Base-by-base conservation (phyloP, 2,329 filamentous ascomycete species). In the Dactylellina cionopaga region DNA sequence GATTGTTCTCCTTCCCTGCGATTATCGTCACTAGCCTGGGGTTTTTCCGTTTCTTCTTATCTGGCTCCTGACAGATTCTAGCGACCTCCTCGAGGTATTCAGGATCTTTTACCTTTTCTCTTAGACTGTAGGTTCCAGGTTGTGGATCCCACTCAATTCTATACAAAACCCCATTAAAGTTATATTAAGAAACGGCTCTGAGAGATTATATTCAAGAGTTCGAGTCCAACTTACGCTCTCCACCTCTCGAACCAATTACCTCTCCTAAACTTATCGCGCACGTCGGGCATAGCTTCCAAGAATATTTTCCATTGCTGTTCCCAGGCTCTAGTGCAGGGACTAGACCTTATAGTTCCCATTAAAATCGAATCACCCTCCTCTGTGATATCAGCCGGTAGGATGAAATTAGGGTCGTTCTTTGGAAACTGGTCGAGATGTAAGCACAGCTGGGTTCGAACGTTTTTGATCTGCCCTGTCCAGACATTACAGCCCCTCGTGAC, bases 161-260 rank as follows among this genome's bases (percentile, higher is more conserved):
- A 47, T 43, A 7, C 5, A 43, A 5, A 43, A n/a, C 17, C 39
- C 17, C 17, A 5, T 15, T n/a, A 43, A 19, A 13, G 10, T 7
- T 19, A 7, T 43, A 43, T 13, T 43, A 43, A n/a, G n/a, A n/a
- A n/a, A n/a, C n/a, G n/a, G 29, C 11, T 33, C 29, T 33, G 29
- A 6, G 11, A 39, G 35, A n/a, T n/a, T n/a, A n/a, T n/a, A n/a
- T n/a, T n/a, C n/a, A n/a, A n/a, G n/a, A n/a, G n/a, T n/a, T n/a
- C n/a, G 35, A 39, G 35, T n/a, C 5, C 6, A 46, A 51, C 46
- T 51, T n/a, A 51, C 46, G 22, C 46, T 51, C 17, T 51, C 46
- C 46, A 51, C n/a, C 31, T 51, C 27, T 33, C 10, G 13, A 15
- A 31, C 46, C 24, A 51, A 3, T n/a, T 19, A 15, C 5, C 17